Percentiles rank a stretch among this genome's conserved stretches.
Conservation (phyloP, 2,329 filamentous ascomycete species). For the Cordyceps cicadae region DNA sequence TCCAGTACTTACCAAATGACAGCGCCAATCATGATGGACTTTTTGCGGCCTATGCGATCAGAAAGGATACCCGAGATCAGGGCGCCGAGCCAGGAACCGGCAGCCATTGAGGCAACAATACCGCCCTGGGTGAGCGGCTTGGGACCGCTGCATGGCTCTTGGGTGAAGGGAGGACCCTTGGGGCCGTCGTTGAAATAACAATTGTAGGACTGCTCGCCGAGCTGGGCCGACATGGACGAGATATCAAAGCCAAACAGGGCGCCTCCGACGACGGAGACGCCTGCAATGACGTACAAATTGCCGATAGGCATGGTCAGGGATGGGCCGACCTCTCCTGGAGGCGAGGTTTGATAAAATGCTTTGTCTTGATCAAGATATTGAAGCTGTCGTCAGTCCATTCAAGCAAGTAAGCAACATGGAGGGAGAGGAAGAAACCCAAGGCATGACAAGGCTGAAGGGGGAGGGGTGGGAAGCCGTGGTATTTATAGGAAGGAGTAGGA, state of each 20-base stretch:
- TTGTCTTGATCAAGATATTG: not conserved
- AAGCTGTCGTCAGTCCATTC: not conserved
- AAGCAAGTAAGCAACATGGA: constrained; percentile 1
- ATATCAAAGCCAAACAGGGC: constrained; percentile 48
- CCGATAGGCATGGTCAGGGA: constrained; percentile 21
- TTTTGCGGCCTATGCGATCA: constrained; percentile 41
- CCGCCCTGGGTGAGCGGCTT: constrained; percentile 39
- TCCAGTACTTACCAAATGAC: constrained; percentile 38
- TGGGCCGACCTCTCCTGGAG: not conserved
- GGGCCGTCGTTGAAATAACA: constrained; percentile 32
- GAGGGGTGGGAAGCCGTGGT: not conserved
- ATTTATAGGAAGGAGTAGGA: not conserved
- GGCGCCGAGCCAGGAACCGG: constrained; percentile 43
- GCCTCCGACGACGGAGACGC: constrained; percentile 30
- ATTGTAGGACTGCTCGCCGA: constrained; percentile 27
- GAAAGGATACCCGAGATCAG: constrained; percentile 40
- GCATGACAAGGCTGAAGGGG: not conserved
- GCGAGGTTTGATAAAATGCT: not conserved
- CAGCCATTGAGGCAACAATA: constrained; percentile 44
- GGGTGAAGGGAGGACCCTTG: constrained; percentile 22
- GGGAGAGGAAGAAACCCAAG: not conserved
- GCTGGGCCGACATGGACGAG: constrained; percentile 44
- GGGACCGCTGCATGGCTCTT: constrained; percentile 26
- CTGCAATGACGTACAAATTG: constrained; percentile 29
- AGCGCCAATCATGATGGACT: constrained; percentile 41